Evolutionary conservation across 768 basidiomycete genomes (phyloP), one percentile per base, ranked within the genome.

Genomic region (Pholiota conissans): DNA sequence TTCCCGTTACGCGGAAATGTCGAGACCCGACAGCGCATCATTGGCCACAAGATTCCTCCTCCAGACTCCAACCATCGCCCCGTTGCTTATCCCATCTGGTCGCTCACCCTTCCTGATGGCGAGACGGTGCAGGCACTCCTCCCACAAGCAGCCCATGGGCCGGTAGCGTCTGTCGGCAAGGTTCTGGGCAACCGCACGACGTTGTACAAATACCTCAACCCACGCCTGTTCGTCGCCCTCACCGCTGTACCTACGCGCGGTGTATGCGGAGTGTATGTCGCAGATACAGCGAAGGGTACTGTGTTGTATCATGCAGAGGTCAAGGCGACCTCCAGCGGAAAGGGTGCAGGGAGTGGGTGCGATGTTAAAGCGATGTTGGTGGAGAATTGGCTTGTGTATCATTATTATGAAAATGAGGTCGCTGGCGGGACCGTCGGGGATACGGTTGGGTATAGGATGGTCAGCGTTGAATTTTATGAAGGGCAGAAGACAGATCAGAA

Each of bases 361-460:
- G 82, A 89, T 61, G 74, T 96, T 16, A 83, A 89, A 62, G 84
- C 85, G 18, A 73, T 76, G 2, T 74, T 98, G 53, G 79, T 82
- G 22, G 95, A 98, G 73, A 97, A 98, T 69, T 97, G 95, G 95
- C 69, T 98, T 42, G 89, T 94, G 7, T 96, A 94, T 73, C 80
- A 89, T 56, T 95, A 91, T 67, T 93, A 86, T 67, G 88, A 92
- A 51, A 81, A 77, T 11, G 79, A 83, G 20, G 71, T 74, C 40
- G 73, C 66, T 32, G 78, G 75, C 27, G 61, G 69, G 1, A 81
- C 70, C 39, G 73, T 71, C 22, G 79, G 78, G 22, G 63, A 69
- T 3, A 80, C 85, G 2, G 91, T 89, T 65, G 87, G 91, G 0
- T 84, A 87, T 67, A 78, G 84, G 49, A 72, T 96, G 49, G 87